Evolutionary conservation across 371 early-diverging fungal genomes (phyloP), one percentile per base, ranked within the genome.

Genomic region (Circinella umbellata): DNA sequence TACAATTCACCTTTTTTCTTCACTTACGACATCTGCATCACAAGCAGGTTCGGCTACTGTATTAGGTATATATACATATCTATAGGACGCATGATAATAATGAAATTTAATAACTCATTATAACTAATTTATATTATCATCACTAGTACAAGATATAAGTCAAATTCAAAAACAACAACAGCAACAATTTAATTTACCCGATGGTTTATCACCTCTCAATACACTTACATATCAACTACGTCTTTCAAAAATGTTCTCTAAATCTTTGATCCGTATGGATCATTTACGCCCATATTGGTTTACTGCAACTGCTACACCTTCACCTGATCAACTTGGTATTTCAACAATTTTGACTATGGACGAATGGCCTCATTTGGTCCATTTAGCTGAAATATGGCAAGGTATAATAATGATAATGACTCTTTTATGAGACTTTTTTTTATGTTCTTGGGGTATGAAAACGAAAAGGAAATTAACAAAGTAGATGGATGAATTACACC

Each of bases 271-370:
- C 3, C 73, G 70, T 15, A 65, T 68, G 39, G 74, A 75, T 36
- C 63, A 75, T 20, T 66, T 80, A 27, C 77, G 77, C 4, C 80
- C 80, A 27, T 67, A 73, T 57, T 80, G 80, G 80, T 77, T 80
- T 55, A 73, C 75, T 10, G 71, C 74, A 0, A 60, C 75, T 10
- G 63, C 55, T 5, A 34, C 70, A 36, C 74, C 77, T 8, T 34
- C 65, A 11, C 48, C 71, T 36, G 67, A 76, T 3, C 60, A 68
- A 4, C 61, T 81, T 15, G 70, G 76, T 3, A n/a, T 81, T 10
- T 66, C 71, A 17, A 81, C 81, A 0, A 76, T 79, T 8, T 60
- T 79, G 10, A 73, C 72, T 7, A 64, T 71, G 62, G 70, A 75
- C 53, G 73, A 78, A 11, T 68, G 69, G 68, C 68, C 71, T 0